These are phyloP conservation scores for Obba rivulosa DNA, from an alignment of 768 basidiomycete species.

Conservation along the genomic window DNA sequence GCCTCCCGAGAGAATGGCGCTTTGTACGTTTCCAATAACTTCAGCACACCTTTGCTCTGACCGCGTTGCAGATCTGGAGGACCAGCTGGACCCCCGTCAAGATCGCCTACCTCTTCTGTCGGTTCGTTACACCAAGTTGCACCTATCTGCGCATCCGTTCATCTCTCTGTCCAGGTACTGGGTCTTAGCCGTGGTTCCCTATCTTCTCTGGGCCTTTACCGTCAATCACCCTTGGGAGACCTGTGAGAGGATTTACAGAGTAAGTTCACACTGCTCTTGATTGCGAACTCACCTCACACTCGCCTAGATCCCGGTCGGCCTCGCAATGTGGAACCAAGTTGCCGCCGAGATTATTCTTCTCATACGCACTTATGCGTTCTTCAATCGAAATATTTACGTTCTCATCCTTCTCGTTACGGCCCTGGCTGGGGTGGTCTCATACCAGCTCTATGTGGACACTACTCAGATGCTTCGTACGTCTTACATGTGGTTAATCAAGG, in stretches of 20 bases:
- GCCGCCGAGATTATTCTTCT: constrained; percentile 77
- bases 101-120: constrained; percentile 77
- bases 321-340: constrained; percentile 87
- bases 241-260: constrained; percentile 70
- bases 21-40: constrained; percentile 44
- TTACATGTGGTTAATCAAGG: not conserved
- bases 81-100: constrained; percentile 84
- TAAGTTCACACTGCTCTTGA: constrained; percentile 15
- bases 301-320: constrained; percentile 65
- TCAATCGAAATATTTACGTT: constrained; percentile 70
- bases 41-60: constrained; percentile 4
- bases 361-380: constrained; percentile 83
- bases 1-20: constrained; percentile 70
- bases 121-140: constrained; percentile 40
- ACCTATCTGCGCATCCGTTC: not conserved
- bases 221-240: constrained; percentile 57
- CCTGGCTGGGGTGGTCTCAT: constrained; percentile 68
- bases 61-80: constrained; percentile 62
- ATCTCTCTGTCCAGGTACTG: constrained; percentile 50
- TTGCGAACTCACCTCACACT: not conserved
- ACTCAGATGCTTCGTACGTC: constrained; percentile 70
- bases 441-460: constrained; percentile 76
- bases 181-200: constrained; percentile 77
- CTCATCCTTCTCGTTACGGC: constrained; percentile 60
- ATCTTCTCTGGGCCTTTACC: constrained; percentile 72